Conservation (phyloP, 2,329 filamentous ascomycete species). For the Botrytis cinerea region DNA sequence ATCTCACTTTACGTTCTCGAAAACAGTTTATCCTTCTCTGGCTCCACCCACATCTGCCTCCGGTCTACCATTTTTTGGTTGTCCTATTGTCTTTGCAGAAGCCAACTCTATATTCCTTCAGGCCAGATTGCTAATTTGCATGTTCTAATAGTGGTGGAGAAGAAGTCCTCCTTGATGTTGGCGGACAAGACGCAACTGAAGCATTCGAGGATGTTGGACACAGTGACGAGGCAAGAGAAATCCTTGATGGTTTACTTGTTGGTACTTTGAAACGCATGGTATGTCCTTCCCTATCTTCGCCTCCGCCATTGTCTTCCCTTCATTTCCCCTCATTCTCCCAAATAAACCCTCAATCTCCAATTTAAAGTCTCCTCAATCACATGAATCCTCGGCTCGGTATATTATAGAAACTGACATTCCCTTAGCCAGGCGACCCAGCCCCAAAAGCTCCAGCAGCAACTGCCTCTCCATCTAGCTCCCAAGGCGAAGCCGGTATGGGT, state of each 20-base stretch:
- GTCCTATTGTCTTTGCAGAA: neutral
- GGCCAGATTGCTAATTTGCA: constrained; percentile 26
- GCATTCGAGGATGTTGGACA: constrained; percentile 99
- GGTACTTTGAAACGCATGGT: constrained; percentile 81
- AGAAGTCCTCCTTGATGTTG: constrained; percentile 95
- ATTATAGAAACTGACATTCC: neutral
- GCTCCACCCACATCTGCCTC: too few species aligned
- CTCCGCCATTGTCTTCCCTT: neutral
- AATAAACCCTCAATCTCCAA: neutral
- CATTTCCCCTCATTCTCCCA: neutral
- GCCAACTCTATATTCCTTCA: neutral
- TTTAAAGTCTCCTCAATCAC: neutral
- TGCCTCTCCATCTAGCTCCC: constrained; percentile 48
- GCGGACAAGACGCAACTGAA: constrained; percentile 93
- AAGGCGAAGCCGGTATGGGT: constrained; percentile 60
- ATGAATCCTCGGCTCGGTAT: neutral
- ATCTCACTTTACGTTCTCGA: neutral
- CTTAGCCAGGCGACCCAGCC: constrained; percentile 73
- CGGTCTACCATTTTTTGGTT: neutral
- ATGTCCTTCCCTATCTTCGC: constrained; percentile 43
- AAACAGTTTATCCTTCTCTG: neutral
- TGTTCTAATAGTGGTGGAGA: constrained; percentile 76
- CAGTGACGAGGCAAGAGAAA: constrained; percentile 96
- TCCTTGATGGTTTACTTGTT: constrained; percentile 74
- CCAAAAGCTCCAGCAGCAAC: constrained; percentile 52